phyloP scores from a whole-genome alignment of 1,284 basidiomycete species.

The Athelia psychrophila region DNA sequence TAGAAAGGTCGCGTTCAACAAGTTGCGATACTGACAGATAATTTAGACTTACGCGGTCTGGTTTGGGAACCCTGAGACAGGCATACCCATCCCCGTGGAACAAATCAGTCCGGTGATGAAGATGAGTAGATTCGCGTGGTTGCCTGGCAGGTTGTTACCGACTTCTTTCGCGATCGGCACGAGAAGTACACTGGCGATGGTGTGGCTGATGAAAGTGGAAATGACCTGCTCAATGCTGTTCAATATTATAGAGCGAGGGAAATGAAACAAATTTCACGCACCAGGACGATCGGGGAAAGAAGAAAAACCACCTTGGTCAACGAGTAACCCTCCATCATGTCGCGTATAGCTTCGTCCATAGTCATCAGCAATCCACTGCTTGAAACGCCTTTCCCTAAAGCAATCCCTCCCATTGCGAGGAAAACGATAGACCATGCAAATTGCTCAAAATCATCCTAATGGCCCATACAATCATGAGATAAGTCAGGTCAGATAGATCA shows the following conservation, averaged over 20 bases:
- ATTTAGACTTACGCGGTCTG: slow-evolving; percentile 79
- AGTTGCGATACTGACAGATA: slow-evolving; percentile 12
- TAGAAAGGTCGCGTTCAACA: slow-evolving; percentile 25
- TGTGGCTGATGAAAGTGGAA: slow-evolving; percentile 93
- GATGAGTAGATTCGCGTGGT: slow-evolving; percentile 79
- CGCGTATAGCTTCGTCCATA: slow-evolving; percentile 70
- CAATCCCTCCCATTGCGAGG: slow-evolving; percentile 98
- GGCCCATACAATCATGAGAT: slow-evolving; percentile 1
- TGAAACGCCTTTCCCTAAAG: slow-evolving; percentile 91
- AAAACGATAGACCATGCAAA: slow-evolving; percentile 95
- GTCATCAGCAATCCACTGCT: slow-evolving; percentile 86
- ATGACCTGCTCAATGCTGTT: slow-evolving; percentile 47
- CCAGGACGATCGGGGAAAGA: slow-evolving; percentile 83
- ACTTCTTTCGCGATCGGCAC: slow-evolving; percentile 96
- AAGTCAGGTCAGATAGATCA: neutral
- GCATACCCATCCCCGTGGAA: slow-evolving; percentile 97
- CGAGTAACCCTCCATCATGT: slow-evolving; percentile 66
- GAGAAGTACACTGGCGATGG: slow-evolving; percentile 93
- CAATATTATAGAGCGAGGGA: slow-evolving; percentile 5
- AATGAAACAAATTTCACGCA: slow-evolving; percentile 44
- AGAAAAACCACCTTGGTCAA: slow-evolving; percentile 85
- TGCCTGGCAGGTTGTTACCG: slow-evolving; percentile 68
- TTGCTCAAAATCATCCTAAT: slow-evolving; percentile 90
- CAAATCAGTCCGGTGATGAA: slow-evolving; percentile 93
- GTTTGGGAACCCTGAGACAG: slow-evolving; percentile 97